Evolutionary conservation across 306 rosid genomes (phyloP).

Genomic region (Cucurbita ficifolia): DNA sequence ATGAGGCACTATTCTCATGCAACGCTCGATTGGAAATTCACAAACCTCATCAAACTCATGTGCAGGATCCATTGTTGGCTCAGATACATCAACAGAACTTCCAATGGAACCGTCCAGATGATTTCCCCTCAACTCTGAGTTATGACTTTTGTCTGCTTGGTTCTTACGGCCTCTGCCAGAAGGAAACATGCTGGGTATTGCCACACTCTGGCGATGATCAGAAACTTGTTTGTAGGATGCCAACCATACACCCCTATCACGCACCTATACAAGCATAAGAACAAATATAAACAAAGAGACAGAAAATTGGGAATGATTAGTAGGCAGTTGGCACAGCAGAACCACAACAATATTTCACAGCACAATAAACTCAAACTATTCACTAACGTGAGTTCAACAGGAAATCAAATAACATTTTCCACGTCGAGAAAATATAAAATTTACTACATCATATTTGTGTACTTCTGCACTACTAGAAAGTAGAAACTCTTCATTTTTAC

Average conservation of each 20-base stretch:
- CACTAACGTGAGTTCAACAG: neutral
- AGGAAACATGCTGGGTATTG: constrained; percentile 77
- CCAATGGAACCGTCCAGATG: constrained; percentile 20
- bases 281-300: neutral
- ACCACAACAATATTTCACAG: neutral
- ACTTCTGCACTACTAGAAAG: neutral
- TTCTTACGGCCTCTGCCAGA: constrained; percentile 44
- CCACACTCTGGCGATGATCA: constrained; percentile 40
- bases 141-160: constrained; percentile 11
- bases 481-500: neutral
- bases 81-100: constrained; percentile 26
- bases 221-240: constrained; percentile 54
- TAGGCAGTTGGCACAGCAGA: neutral
- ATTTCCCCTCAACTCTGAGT: constrained; percentile 23
- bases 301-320: neutral
- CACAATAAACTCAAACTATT: neutral
- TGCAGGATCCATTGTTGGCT: constrained; percentile 20
- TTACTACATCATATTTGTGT: neutral
- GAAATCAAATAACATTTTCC: neutral
- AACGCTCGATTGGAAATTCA: constrained; percentile 60
- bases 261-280: constrained; percentile 42
- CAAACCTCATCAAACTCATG: constrained; percentile 40
- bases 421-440: neutral
- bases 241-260: constrained; percentile 66
- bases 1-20: constrained; percentile 89